phyloP scores from a whole-genome alignment of 345 rosid genomes.

The Eucalyptus cloeziana region DNA sequence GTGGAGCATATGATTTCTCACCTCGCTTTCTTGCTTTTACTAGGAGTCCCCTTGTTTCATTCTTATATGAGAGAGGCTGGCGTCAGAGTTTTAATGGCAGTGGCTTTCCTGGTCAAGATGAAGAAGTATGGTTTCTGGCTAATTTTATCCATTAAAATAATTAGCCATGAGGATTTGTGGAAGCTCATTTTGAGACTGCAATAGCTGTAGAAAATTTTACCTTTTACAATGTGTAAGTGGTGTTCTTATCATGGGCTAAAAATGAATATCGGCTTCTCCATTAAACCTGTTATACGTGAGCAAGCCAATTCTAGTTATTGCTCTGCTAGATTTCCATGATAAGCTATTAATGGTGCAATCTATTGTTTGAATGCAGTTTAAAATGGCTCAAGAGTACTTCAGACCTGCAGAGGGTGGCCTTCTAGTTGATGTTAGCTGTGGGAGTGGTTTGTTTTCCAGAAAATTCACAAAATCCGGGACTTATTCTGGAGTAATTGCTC shows the following conservation, averaged over 20 bases:
- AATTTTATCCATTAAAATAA: neutral
- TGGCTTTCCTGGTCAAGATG: conserved; percentile 91
- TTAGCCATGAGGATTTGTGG: neutral
- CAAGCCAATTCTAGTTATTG: neutral
- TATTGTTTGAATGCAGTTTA: conserved; percentile 38
- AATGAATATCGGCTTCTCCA: neutral
- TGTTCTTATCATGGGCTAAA: neutral
- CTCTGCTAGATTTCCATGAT: neutral
- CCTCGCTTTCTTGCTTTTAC: neutral
- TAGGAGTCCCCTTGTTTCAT: conserved; percentile 95
- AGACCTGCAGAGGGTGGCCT: conserved; percentile 66
- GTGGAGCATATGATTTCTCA: neutral
- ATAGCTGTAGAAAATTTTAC: neutral
- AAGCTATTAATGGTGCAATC: neutral
- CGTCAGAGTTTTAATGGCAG: conserved; percentile 59
- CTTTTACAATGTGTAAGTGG: neutral
- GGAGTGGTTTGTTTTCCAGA: conserved; percentile 86
- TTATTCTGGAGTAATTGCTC: conserved; percentile 75
- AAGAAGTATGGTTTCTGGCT: conserved; percentile 46
- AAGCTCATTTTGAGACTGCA: neutral
- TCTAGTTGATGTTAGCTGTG: conserved; percentile 88
- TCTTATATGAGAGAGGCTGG: conserved; percentile 91
- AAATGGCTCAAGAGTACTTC: conserved; percentile 88
- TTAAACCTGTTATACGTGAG: neutral
- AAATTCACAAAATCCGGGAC: conserved; percentile 63